These are phyloP conservation scores for Capsicum chinense DNA, from an alignment of 257 asterid species.

Conservation along the genomic window DNA sequence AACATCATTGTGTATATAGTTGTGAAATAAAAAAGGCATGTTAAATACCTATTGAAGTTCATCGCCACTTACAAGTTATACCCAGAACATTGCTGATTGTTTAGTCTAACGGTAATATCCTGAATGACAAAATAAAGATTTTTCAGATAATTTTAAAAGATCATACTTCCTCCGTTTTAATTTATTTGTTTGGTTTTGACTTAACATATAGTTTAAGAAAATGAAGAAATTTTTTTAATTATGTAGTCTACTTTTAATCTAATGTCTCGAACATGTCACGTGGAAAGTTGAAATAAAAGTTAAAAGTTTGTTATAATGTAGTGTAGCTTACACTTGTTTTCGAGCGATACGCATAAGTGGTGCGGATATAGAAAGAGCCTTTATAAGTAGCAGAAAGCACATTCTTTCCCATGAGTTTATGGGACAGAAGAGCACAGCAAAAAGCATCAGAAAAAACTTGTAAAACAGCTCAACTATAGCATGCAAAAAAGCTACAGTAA, in stretches of 20 bases:
- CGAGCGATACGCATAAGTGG: conserved; percentile 68
- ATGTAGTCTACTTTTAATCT: no score
- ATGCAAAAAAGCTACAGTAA: neutral
- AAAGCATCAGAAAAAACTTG: neutral
- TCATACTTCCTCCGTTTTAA: neutral
- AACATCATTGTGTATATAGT: no score
- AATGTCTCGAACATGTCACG: no score
- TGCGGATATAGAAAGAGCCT: conserved; percentile 63
- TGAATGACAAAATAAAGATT: conserved; percentile 29
- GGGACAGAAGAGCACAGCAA: conserved; percentile 74
- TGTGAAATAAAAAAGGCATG: no score
- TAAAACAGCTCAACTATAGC: neutral
- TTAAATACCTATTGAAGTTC: no score
- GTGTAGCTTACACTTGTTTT: conserved; percentile 52
- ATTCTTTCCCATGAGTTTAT: conserved; percentile 71
- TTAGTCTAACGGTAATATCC: conserved; percentile 60
- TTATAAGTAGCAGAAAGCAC: conserved; percentile 62
- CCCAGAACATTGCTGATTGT: no score
- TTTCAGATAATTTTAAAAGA: neutral
- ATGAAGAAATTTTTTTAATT: no score
- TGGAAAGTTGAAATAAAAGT: no score
- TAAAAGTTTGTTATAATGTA: neutral
- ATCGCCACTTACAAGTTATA: no score
- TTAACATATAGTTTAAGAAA: no score
- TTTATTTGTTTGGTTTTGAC: no score